These are phyloP conservation scores for Artemisia annua DNA, from an alignment of 129 eudicot genomes.

Conservation along the genomic window DNA sequence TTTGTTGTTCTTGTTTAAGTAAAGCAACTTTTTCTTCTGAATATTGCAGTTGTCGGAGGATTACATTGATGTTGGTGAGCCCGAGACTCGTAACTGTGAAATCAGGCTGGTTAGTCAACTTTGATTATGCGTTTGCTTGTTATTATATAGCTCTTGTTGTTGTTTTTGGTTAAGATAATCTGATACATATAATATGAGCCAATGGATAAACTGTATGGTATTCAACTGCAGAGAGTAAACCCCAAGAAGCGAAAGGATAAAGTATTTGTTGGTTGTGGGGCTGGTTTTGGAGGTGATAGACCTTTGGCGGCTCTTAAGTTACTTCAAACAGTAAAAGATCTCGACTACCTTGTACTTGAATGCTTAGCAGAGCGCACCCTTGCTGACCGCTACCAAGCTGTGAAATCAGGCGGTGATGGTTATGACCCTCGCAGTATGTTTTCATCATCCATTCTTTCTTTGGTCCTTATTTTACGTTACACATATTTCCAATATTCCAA, in stretches of 20 bases:
- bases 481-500: not conserved
- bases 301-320: conserved; percentile 87
- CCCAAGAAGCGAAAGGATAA: conserved; percentile 74
- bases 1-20: too few relatives aligned
- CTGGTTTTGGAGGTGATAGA: conserved; percentile 98
- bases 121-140: not conserved
- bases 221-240: conserved; percentile 59
- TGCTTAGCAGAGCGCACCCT: conserved; percentile 98
- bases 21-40: too few relatives aligned
- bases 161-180: not conserved
- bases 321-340: conserved; percentile 74
- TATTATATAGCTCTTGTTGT: conserved; percentile 7
- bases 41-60: conserved; percentile 39
- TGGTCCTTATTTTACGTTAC: not conserved
- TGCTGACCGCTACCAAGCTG: conserved; percentile 71
- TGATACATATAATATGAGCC: conserved; percentile 1
- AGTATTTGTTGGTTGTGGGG: conserved; percentile 90
- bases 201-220: not conserved
- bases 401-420: conserved; percentile 69
- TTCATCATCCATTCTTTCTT: not conserved
- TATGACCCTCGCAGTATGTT: conserved; percentile 92
- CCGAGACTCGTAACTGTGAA: conserved; percentile 55
- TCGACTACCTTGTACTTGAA: conserved; percentile 88
- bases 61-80: conserved; percentile 27
- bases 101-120: conserved; percentile 60